Evolutionary conservation across 164 flowering plant genomes (phyloP), one percentile per base, ranked within the genome.

Genomic region (Magnolia kwangsiensis): DNA sequence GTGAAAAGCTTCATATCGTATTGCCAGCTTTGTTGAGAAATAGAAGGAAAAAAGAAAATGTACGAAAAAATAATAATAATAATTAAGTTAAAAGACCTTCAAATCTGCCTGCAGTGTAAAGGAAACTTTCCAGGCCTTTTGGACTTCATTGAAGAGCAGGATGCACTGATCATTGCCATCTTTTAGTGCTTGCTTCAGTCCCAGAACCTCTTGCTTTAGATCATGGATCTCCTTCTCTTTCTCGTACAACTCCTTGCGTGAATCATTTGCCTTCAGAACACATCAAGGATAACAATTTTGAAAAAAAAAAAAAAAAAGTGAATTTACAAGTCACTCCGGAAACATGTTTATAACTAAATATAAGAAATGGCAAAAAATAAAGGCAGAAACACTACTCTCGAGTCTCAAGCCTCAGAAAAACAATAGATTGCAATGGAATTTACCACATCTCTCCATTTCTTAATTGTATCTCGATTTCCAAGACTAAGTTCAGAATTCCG

Each of bases 41-140:
- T 16, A 55, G 18, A 55, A n/a, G 49, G 58, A 50, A 49, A 50
- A 45, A n/a, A 9, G 45, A n/a, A 8, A 49, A 1, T 69, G 14
- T 19, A 49, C 0, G 45, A 68, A 8, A 13, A 29, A 64, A 64
- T n/a, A n/a, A n/a, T n/a, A n/a, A n/a, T n/a, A 7, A 70, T 51
- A 76, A 31, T 27, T 24, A 37, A 37, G 45, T 37, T 37, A 37
- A 76, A 74, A 65, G 63, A 93, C 99, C 97, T 93, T 95, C 75
- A 96, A 78, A 85, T 93, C 97, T 51, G 93, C 82, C 81, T 96
- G 99, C 80, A 96, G 72, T 11, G 96, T 88, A 74, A 81, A 89
- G 55, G 98, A 94, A 84, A 90, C 94, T 88, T 91, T 92, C 97
- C 98, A 93, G 10, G 97, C 98, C 84, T 92, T 96, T 80, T 96